Conservation (phyloP, 2,329 filamentous ascomycete genomes). For the Elsinoe arachidis region DNA sequence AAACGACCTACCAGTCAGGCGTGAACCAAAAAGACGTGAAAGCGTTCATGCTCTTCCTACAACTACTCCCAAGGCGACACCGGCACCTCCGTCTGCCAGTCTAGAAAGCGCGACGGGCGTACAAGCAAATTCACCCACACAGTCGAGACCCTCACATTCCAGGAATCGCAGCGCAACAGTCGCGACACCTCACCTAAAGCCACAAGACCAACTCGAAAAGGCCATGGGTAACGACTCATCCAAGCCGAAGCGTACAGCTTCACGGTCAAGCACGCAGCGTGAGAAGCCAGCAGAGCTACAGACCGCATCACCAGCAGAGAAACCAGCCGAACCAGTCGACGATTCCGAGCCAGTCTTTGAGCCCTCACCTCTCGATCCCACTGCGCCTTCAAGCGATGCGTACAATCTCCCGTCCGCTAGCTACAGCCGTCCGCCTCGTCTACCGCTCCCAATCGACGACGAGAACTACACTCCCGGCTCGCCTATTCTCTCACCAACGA, state of each 20-base stretch:
- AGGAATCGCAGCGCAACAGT: constrained; percentile 25
- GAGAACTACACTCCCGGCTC: constrained; percentile 83
- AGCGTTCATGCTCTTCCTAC: constrained; percentile 32
- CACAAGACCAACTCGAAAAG: constrained; percentile 19
- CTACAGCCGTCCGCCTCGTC: constrained; percentile 65
- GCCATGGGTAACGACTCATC: constrained; percentile 14
- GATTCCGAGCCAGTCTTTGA: constrained; percentile 19
- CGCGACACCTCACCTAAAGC: constrained; percentile 24
- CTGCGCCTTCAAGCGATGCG: constrained; percentile 21
- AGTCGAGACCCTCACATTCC: constrained; percentile 17
- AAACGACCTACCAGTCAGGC: constrained; percentile 17
- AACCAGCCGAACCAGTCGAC: constrained; percentile 30
- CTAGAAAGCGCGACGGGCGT: constrained; percentile 26
- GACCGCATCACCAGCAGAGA: constrained; percentile 25
- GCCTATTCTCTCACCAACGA: constrained; percentile 60
- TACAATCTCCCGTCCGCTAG: constrained; percentile 34
- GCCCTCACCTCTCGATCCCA: constrained; percentile 19
- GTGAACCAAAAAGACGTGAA: constrained; percentile 30
- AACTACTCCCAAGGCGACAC: constrained; percentile 26
- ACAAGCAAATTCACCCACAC: constrained; percentile 14
- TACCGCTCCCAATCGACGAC: constrained; percentile 90
- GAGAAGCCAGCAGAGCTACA: constrained; percentile 12
- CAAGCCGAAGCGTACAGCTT: constrained; percentile 8
- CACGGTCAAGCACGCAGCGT: constrained; percentile 2
- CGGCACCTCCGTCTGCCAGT: constrained; percentile 31